Percentiles rank a stretch among this genome's conserved stretches.
phyloP scores from a whole-genome alignment of 768 basidiomycete species.

The Auricularia sp. region DNA sequence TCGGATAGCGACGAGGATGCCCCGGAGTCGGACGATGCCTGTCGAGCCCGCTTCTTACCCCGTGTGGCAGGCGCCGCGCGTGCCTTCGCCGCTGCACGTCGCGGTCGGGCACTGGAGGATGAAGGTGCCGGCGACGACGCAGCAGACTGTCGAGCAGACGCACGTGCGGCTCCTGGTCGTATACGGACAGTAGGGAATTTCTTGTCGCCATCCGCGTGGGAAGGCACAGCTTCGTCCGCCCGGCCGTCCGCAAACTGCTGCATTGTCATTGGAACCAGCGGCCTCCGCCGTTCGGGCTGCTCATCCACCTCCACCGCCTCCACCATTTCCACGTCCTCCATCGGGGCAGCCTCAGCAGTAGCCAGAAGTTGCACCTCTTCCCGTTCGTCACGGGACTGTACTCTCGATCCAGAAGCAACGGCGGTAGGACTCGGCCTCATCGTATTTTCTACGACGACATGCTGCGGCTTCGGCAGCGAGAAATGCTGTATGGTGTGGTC shows the following conservation, averaged over 20 bases:
- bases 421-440: background rate
- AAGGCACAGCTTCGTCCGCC: conserved; percentile 11
- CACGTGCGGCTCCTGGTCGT: background rate
- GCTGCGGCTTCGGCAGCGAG: conserved; percentile 45
- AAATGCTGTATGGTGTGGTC: conserved; percentile 69
- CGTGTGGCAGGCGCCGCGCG: background rate
- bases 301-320: conserved; percentile 14
- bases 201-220: background rate
- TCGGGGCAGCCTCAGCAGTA: background rate
- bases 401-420: too few species aligned
- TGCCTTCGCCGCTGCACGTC: background rate
- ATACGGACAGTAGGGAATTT: background rate
- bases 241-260: conserved; percentile 47
- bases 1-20: conserved; percentile 6
- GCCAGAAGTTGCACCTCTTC: background rate
- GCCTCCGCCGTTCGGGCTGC: conserved; percentile 7
- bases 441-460: conserved; percentile 3
- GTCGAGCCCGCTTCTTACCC: conserved; percentile 5
- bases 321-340: background rate
- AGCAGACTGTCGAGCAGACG: background rate
- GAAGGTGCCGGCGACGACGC: background rate
- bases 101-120: conserved; percentile 3
- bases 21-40: conserved; percentile 3
- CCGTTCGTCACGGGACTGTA: too few species aligned
- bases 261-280: conserved; percentile 47